Conservation (phyloP, 257 asterid species). For the Coffea canephora region DNA sequence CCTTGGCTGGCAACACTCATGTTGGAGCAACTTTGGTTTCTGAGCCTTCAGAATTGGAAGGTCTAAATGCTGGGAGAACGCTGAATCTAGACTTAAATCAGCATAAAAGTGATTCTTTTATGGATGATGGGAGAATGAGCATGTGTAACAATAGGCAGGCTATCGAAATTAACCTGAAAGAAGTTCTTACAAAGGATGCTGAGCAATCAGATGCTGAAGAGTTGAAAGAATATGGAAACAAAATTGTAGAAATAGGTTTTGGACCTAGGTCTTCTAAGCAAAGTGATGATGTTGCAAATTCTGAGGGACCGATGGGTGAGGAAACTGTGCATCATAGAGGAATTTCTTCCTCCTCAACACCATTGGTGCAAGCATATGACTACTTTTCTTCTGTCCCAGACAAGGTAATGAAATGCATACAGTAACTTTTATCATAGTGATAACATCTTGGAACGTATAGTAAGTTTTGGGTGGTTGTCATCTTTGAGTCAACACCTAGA, state of each 20-base stretch:
- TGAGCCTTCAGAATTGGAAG: conserved; percentile 37
- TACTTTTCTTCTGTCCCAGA: conserved; percentile 42
- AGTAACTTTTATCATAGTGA: neutral
- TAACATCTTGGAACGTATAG: neutral
- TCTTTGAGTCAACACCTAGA: neutral
- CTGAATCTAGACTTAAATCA: conserved; percentile 30
- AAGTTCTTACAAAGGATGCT: conserved; percentile 29
- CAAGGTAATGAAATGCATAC: conserved; percentile 19
- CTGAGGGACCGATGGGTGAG: conserved; percentile 42
- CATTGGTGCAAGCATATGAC: conserved; percentile 50
- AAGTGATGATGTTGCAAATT: conserved; percentile 40
- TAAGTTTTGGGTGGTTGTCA: neutral
- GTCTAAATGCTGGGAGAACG: conserved; percentile 29
- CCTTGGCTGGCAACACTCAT: conserved; percentile 25
- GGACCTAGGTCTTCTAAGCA: conserved; percentile 29
- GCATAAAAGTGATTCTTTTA: conserved; percentile 29
- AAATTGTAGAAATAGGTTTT: conserved; percentile 35
- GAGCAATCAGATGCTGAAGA: conserved; percentile 38
- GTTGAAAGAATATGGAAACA: conserved; percentile 30
- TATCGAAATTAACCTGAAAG: conserved; percentile 30
- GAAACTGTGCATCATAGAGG: conserved; percentile 44
- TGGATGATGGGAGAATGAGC: conserved; percentile 29
- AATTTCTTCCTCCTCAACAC: conserved; percentile 41
- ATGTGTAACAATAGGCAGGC: conserved; percentile 30
- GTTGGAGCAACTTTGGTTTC: conserved; percentile 32